These are phyloP conservation scores for Fomitopsis palustris DNA, from an alignment of 1,284 basidiomycete species.

Conservation along the genomic window DNA sequence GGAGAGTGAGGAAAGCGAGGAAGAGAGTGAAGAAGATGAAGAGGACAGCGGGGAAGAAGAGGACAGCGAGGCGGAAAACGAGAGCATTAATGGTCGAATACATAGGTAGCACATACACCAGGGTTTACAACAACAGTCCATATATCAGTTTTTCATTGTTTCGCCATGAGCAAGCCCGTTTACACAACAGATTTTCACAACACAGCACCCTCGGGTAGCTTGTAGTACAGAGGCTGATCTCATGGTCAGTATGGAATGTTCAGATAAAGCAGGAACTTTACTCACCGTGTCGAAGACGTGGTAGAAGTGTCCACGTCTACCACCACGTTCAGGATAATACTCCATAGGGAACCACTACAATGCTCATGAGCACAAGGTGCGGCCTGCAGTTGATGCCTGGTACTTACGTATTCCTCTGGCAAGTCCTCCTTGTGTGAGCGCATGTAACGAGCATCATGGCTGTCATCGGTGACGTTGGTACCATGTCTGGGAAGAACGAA, in stretches of 20 bases:
- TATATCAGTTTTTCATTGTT: neutral
- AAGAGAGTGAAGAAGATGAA: slow-evolving; percentile 15
- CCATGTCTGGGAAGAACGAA: slow-evolving; percentile 71
- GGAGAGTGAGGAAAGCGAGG: slow-evolving; percentile 24
- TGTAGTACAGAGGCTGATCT: slow-evolving; percentile 64
- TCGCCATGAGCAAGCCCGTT: slow-evolving; percentile 6
- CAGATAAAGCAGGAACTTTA: neutral
- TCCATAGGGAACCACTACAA: slow-evolving; percentile 72
- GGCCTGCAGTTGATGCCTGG: neutral
- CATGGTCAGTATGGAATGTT: neutral
- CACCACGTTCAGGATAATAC: slow-evolving; percentile 59
- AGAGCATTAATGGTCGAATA: slow-evolving; percentile 15
- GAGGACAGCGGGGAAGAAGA: slow-evolving; percentile 30
- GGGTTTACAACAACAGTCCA: slow-evolving; percentile 12
- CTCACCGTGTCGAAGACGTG: slow-evolving; percentile 70
- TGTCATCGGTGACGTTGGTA: slow-evolving; percentile 52
- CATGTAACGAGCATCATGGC: slow-evolving; percentile 59
- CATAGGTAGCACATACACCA: slow-evolving; percentile 16
- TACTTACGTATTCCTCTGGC: slow-evolving; percentile 56
- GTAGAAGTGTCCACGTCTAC: slow-evolving; percentile 68
- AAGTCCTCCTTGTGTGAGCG: slow-evolving; percentile 66
- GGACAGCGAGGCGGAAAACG: slow-evolving; percentile 19
- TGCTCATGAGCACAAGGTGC: neutral
- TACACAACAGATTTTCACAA: slow-evolving; percentile 30
- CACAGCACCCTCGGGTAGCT: slow-evolving; percentile 48